Percentiles rank a stretch among this genome's conserved stretches.
phyloP scores from a whole-genome alignment of 176 grass and related monocot species.

The Zea luxurians region DNA sequence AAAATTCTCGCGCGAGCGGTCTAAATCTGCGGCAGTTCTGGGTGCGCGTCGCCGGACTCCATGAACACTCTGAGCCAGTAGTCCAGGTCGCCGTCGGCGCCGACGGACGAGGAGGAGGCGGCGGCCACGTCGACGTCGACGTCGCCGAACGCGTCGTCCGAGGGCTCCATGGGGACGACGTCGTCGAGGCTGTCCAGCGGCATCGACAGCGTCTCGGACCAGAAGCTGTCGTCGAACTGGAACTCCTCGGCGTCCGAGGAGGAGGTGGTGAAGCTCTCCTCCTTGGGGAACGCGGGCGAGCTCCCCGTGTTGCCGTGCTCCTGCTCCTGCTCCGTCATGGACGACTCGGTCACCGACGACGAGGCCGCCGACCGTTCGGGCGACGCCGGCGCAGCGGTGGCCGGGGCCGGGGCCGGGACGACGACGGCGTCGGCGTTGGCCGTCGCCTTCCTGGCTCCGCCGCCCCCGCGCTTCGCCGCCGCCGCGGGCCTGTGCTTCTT shows the following conservation, averaged over 20 bases:
- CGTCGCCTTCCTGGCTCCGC: not conserved
- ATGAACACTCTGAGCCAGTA: constrained; percentile 82
- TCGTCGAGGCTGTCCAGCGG: constrained; percentile 19
- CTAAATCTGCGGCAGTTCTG: constrained; percentile 60
- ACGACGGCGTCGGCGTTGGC: not conserved
- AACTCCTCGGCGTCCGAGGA: constrained; percentile 53
- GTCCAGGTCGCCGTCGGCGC: constrained; percentile 59
- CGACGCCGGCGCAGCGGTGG: constrained; percentile 33
- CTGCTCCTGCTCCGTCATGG: constrained; percentile 38
- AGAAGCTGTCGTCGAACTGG: constrained; percentile 81
- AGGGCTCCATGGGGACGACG: constrained; percentile 25
- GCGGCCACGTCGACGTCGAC: not conserved
- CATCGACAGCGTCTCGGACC: constrained; percentile 82
- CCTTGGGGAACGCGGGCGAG: constrained; percentile 32
- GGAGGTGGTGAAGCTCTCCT: constrained; percentile 65
- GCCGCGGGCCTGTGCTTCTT: constrained; percentile 24
- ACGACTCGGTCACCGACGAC: constrained; percentile 48
- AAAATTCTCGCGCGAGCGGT: not conserved
- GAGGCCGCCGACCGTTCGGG: constrained; percentile 19
- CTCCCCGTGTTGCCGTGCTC: constrained; percentile 33
- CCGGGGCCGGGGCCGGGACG: not conserved
- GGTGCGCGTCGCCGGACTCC: constrained; percentile 49
- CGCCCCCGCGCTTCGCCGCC: constrained; percentile 19
- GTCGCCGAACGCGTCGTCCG: constrained; percentile 21
- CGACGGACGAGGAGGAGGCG: not conserved